Evolutionary conservation across 164 flowering plant species (phyloP), one percentile per base, ranked within the genome.

Genomic region (Sextonia rubra): DNA sequence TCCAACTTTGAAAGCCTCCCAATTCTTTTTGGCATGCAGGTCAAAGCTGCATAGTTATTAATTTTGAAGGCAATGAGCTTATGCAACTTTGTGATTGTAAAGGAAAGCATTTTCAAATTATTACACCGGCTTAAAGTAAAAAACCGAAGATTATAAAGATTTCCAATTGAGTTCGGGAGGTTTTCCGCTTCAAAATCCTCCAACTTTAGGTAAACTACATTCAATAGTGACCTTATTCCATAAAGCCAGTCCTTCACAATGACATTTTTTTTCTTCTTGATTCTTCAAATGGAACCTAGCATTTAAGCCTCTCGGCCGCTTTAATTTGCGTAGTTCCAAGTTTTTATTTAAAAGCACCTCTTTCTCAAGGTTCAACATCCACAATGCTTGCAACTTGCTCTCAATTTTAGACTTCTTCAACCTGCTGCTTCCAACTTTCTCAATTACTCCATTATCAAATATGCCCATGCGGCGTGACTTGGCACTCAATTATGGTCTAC

Each of bases 1-100:
- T 66, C 25, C 37, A 66, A 52, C 8, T 32, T 66, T 32, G 52
- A 32, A 44, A 44, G 48, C 24, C n/a, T 66, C 7, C 49, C 69
- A 0, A 66, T 23, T 48, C 48, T 52, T 11, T 66, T 6, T 2
- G 55, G 52, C 69, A 66, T 18, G 25, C 52, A n/a, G 12, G n/a
- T 26, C 2, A 66, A 12, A 32, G 0, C 0, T 0, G 0, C 0
- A 44, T 18, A 44, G 0, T 0, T 2, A 2, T 0, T 0, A 3
- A 66, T 8, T 0, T 66, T 1, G 3, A 66, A 22, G 26, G 9
- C 2, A 4, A 26, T 20, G 49, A 37, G 49, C 3, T 66, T 66
- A 23, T 66, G 52, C 24, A 66, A 37, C 18, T 9, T 32, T 3
- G 52, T 64, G 67, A 27, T 64, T 15, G 67, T 0, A 2, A 37